These are phyloP conservation scores for Ophiognomonia clavigignenti-juglandacearum DNA, from an alignment of 2,329 filamentous ascomycete genomes.

Conservation along the genomic window DNA sequence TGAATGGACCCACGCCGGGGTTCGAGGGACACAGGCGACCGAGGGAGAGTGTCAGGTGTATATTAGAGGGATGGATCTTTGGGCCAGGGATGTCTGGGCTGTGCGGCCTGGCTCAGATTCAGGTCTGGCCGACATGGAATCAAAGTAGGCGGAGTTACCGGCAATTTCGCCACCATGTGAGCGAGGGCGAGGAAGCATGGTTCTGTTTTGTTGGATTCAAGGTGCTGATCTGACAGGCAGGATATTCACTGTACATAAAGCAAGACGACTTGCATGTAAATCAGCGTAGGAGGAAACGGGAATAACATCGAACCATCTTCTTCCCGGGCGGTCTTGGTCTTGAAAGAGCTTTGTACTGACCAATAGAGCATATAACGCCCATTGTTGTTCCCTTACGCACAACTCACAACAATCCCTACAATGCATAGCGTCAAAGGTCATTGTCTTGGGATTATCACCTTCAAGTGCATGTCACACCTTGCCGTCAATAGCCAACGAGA, in stretches of 20 bases:
- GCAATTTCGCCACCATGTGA: not conserved
- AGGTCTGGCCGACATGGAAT: not conserved
- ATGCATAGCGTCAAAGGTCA: too few species aligned
- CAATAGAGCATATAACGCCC: too few species aligned
- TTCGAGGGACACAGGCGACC: not conserved
- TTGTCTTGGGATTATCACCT: too few species aligned
- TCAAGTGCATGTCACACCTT: too few species aligned
- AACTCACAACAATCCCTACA: too few species aligned
- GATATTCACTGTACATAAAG: not conserved
- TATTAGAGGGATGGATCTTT: slow-evolving; percentile 2
- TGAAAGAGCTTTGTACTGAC: not conserved
- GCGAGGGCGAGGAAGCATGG: not conserved
- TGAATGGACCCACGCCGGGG: not conserved
- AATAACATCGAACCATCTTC: not conserved
- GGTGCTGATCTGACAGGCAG: not conserved
- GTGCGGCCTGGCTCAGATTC: not conserved
- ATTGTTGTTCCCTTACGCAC: too few species aligned
- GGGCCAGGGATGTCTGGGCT: not conserved
- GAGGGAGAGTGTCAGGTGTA: slow-evolving; percentile 2
- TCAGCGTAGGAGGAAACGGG: not conserved
- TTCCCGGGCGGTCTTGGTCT: not conserved
- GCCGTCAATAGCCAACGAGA: too few species aligned
- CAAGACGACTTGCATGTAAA: slow-evolving; percentile 1
- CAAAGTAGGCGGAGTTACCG: not conserved
- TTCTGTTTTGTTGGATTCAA: not conserved